Conservation (phyloP, 2,329 filamentous ascomycete species). For the Penicillium nordicum region DNA sequence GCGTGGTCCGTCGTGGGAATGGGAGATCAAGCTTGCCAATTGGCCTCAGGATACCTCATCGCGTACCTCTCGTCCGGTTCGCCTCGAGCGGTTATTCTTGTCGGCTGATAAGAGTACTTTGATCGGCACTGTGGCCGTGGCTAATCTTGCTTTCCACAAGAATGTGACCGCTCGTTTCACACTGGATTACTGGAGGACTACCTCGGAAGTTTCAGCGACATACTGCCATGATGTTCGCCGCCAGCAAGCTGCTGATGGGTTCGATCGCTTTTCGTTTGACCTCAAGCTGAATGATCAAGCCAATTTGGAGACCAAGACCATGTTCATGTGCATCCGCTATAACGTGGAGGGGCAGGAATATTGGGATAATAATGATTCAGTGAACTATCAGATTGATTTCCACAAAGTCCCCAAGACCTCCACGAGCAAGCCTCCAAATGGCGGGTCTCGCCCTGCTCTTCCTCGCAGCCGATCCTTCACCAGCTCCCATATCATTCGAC, state of each 20-base stretch:
- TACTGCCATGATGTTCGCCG: constrained; percentile 75
- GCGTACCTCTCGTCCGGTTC: constrained; percentile 62
- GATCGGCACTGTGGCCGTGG: constrained; percentile 76
- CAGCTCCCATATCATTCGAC: constrained; percentile 48
- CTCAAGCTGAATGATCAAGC: constrained; percentile 90
- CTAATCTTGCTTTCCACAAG: constrained; percentile 89
- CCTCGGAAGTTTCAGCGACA: constrained; percentile 88
- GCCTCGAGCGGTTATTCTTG: constrained; percentile 80
- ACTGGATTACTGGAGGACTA: constrained; percentile 97
- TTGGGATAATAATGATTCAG: constrained; percentile 88
- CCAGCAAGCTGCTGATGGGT: constrained; percentile 60
- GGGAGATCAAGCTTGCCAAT: constrained; percentile 82
- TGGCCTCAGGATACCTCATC: constrained; percentile 68
- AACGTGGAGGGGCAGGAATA: constrained; percentile 76
- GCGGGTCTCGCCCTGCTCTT: constrained; percentile 53
- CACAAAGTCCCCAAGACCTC: constrained; percentile 68
- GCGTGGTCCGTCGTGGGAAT: constrained; percentile 62
- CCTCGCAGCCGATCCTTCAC: constrained; percentile 65
- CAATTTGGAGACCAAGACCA: constrained; percentile 86
- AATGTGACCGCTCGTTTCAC: constrained; percentile 89
- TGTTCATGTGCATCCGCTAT: constrained; percentile 90
- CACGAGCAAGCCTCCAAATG: constrained; percentile 48
- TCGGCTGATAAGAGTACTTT: constrained; percentile 84
- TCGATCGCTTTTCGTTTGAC: constrained; percentile 89
- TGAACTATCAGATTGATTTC: constrained; percentile 95